Base-by-base conservation (phyloP, 1,284 basidiomycete species). In the Ganoderma meredithae region DNA sequence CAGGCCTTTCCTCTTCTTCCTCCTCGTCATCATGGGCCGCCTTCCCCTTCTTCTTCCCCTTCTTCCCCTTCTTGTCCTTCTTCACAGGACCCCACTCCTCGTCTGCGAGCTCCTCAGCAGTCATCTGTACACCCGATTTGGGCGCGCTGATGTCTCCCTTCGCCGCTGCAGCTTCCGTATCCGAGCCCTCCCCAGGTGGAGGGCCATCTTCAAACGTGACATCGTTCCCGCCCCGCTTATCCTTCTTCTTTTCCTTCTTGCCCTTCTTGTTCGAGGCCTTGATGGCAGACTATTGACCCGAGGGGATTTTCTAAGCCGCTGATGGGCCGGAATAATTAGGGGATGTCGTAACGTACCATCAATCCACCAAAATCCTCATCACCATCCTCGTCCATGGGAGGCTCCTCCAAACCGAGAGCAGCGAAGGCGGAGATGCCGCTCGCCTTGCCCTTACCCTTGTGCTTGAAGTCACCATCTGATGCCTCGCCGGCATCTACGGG, bases 341-440 rank as follows among this genome's bases (percentile, higher is more conserved):
- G 7, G 10, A 22, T 15, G 40, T 5, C 8, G 13, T 33, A 82
- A 19, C 89, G 67, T 76, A 95, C 94, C 95, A 96, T 95, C 52
- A 96, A 82, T 33, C 94, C 94, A 58, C 94, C 95, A 72, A 88
- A 92, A 74, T 88, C 92, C 79, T 91, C 89, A 40, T 90, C 90
- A 65, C 90, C 91, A 41, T 92, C 90, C 40, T 88, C 88, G 12
- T 82, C 85, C 33, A 39, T 44, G 8, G 80, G 82, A 22, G 86
- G 86, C 61, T 84, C 84, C 64, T 81, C 80, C 67, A 82, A 77
- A 40, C 79, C 84, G 10, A 89, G 80, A 0, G 86, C 81, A 12
- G 86, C 83, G 72, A 91, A 90, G 3, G 84, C 84, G 44, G 87
- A 84, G 72, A 88, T 85, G 1, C 80, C 82, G 36, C 77, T 82